Percentiles rank a stretch among this genome's conserved stretches.
Evolutionary conservation across 441 rosid species (phyloP).

Genomic region (Arabidopsis lyrata): DNA sequence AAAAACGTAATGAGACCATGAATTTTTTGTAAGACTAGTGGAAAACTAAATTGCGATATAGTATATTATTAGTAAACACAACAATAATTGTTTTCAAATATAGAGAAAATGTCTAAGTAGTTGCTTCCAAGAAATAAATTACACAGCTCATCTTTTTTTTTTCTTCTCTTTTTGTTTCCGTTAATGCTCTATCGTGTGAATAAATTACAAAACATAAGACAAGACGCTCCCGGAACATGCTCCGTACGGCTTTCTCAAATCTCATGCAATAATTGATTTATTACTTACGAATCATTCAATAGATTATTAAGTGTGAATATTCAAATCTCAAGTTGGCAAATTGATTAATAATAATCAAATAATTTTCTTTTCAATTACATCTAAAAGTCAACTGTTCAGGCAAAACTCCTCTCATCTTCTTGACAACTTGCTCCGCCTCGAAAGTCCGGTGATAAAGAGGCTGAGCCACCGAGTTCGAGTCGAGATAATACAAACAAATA

Average conservation of each 20-base stretch:
- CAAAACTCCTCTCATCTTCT: constrained; percentile 47
- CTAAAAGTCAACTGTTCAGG: constrained; percentile 43
- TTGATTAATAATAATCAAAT: constrained; percentile 29
- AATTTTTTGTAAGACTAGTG: neutral
- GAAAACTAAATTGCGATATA: too few species aligned
- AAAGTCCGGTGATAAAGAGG: constrained; percentile 51
- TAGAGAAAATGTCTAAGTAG: constrained; percentile 38
- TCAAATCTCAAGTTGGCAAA: constrained; percentile 28
- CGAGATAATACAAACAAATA: constrained; percentile 54
- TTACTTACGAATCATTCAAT: constrained; percentile 1
- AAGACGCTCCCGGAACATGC: constrained; percentile 44
- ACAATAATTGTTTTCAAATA: constrained; percentile 14
- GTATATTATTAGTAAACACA: neutral
- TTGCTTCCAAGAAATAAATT: constrained; percentile 45
- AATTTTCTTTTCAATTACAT: constrained; percentile 21
- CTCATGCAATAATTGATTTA: constrained; percentile 34
- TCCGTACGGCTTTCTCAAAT: constrained; percentile 42
- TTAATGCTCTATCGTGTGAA: constrained; percentile 41
- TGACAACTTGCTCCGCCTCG: constrained; percentile 28
- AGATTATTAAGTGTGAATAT: neutral
- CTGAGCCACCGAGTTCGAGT: constrained; percentile 56
- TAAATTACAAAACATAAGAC: constrained; percentile 19
- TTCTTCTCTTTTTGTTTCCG: neutral
- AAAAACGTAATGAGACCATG: neutral
- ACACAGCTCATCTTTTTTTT: constrained; percentile 37